These are phyloP conservation scores for Fusarium avenaceum DNA, from an alignment of 2,329 filamentous ascomycete species.

Conservation along the genomic window DNA sequence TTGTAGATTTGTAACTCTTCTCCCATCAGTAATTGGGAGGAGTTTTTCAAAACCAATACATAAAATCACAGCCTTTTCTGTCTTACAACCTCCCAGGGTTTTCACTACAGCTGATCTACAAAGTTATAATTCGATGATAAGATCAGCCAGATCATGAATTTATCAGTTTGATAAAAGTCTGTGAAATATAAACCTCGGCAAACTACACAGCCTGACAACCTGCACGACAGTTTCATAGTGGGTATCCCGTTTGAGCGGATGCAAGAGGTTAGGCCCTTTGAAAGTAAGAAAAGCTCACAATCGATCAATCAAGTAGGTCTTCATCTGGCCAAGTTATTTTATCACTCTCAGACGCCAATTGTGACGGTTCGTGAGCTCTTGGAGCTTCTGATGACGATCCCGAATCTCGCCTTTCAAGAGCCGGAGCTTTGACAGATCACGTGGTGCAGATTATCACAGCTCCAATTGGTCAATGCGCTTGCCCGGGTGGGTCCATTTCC, in stretches of 20 bases:
- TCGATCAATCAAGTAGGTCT: rapidly evolving
- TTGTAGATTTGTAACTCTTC: no score
- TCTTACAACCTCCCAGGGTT: no score
- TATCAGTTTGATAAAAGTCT: background rate
- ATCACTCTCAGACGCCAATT: background rate
- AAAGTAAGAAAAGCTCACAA: background rate
- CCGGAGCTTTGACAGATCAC: slow-evolving; percentile 49
- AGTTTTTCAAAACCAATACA: no score
- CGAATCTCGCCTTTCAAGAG: slow-evolving; percentile 31
- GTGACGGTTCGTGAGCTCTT: slow-evolving; percentile 9
- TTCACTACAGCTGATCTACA: no score
- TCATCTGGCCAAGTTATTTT: background rate
- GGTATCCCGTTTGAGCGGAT: background rate
- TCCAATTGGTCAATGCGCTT: slow-evolving; percentile 56
- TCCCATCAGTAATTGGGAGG: no score
- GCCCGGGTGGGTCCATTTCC: slow-evolving; percentile 50
- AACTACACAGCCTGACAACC: background rate
- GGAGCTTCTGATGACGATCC: slow-evolving; percentile 30
- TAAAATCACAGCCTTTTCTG: no score
- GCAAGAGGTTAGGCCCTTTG: background rate
- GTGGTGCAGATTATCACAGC: slow-evolving; percentile 45
- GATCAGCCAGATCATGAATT: no score
- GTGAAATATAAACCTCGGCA: background rate
- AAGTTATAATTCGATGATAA: no score
- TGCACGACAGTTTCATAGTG: background rate